Conservation (phyloP, 2,329 filamentous ascomycete genomes). For the Lachnellula willkommii region DNA sequence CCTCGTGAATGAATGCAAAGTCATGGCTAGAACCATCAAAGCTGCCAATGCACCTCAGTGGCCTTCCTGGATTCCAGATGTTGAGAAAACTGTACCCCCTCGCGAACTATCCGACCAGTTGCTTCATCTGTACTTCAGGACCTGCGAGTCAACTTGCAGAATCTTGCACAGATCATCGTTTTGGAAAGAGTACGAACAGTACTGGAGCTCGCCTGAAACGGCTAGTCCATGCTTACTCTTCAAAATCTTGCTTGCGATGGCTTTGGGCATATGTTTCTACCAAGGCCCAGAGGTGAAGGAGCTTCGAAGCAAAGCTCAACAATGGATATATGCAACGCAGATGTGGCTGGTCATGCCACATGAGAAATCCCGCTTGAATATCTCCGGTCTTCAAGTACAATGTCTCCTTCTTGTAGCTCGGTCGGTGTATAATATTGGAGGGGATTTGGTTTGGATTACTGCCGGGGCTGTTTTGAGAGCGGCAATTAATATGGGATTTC, state of each 20-base stretch:
- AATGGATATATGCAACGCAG: conserved; percentile 24
- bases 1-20: conserved; percentile 19
- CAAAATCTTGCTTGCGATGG: conserved; percentile 24
- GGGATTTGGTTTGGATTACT: conserved; percentile 49
- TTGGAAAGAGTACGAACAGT: conserved; percentile 37
- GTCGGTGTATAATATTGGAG: conserved; percentile 42
- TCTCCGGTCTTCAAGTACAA: conserved; percentile 47
- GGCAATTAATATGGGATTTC: conserved; percentile 54
- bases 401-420: conserved; percentile 48
- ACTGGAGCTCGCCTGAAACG: conserved; percentile 34
- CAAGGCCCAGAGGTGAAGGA: conserved; percentile 12
- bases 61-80: conserved; percentile 10
- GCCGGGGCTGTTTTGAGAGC: conserved; percentile 46
- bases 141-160: conserved; percentile 39
- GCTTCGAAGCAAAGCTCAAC: conserved; percentile 12
- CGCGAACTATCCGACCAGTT: conserved; percentile 31
- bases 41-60: conserved; percentile 4
- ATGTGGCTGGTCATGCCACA: conserved; percentile 27
- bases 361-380: conserved; percentile 45
- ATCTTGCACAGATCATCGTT: conserved; percentile 45
- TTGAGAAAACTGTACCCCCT: conserved; percentile 16
- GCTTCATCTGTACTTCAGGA: conserved; percentile 38
- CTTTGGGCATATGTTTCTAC: conserved; percentile 20
- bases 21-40: conserved; percentile 17
- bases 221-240: conserved; percentile 13